Evolutionary conservation across 176 grass and related monocot genomes (phyloP).

Genomic region (Thalia dealbata): DNA sequence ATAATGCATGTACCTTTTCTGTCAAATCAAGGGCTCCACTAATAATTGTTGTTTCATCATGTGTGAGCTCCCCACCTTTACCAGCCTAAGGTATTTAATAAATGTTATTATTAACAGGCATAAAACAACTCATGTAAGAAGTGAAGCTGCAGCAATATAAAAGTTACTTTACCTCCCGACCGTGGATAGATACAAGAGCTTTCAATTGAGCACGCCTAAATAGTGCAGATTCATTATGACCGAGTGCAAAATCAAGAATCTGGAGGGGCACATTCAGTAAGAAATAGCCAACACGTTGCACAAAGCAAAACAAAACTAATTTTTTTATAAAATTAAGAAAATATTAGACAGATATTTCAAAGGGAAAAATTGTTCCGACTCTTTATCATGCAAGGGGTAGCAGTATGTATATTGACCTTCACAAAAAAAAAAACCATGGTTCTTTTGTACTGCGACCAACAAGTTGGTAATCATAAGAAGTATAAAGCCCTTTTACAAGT

Average conservation of each 20-base stretch:
- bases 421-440: no score
- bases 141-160: neutral
- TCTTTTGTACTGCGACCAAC: neutral
- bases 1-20: conserved; percentile 56
- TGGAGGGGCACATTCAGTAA: conserved; percentile 13
- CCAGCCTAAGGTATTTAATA: conserved; percentile 49
- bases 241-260: conserved; percentile 94
- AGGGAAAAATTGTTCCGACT: neutral
- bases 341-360: neutral
- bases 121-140: neutral
- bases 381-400: neutral
- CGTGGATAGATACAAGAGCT: conserved; percentile 90
- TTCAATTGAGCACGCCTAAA: conserved; percentile 98
- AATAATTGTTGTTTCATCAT: conserved; percentile 99
- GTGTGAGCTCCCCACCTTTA: conserved; percentile 98
- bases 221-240: conserved; percentile 97
- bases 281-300: neutral
- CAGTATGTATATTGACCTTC: neutral
- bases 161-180: conserved; percentile 66
- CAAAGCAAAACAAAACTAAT: neutral
- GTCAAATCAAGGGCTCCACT: conserved; percentile 97
- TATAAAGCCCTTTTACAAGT: neutral
- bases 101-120: neutral
- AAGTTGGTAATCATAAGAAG: neutral
- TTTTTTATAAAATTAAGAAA: neutral